Conservation (phyloP, 139 green algal genomes). For the Coccomyxa sp. region DNA sequence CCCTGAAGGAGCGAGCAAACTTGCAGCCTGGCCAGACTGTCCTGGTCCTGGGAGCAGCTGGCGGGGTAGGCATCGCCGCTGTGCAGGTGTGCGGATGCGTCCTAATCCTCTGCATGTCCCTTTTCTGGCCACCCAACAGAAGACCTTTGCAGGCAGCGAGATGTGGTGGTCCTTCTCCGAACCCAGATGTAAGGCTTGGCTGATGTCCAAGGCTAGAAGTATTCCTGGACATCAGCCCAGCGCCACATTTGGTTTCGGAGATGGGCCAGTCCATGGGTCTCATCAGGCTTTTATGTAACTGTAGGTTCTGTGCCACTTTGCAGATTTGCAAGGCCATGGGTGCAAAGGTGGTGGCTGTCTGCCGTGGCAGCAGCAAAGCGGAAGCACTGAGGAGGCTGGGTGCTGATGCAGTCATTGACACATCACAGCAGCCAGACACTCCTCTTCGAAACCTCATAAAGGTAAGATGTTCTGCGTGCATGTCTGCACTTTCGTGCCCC, state of each 20-base stretch:
- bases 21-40: constrained; percentile 70
- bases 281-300: too few relatives aligned
- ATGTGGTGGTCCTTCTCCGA: too few relatives aligned
- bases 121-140: too few relatives aligned
- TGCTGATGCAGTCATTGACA: constrained; percentile 58
- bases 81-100: constrained; percentile 49
- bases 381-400: constrained; percentile 32
- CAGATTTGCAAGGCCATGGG: constrained; percentile 48
- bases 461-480: not conserved
- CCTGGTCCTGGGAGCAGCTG: constrained; percentile 77
- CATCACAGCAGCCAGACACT: not conserved
- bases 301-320: not conserved
- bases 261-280: too few relatives aligned
- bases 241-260: too few relatives aligned
- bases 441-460: constrained; percentile 2
- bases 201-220: too few relatives aligned
- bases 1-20: constrained; percentile 57
- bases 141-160: too few relatives aligned
- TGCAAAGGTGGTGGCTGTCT: constrained; percentile 67
- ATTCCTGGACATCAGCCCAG: too few relatives aligned
- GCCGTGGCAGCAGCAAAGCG: constrained; percentile 33
- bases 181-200: too few relatives aligned
- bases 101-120: too few relatives aligned
- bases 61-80: constrained; percentile 81
- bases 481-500: not conserved